These are phyloP conservation scores for Thraustochytrium striatum DNA, from an alignment of 352 stramenopile genomes.

Conservation along the genomic window DNA sequence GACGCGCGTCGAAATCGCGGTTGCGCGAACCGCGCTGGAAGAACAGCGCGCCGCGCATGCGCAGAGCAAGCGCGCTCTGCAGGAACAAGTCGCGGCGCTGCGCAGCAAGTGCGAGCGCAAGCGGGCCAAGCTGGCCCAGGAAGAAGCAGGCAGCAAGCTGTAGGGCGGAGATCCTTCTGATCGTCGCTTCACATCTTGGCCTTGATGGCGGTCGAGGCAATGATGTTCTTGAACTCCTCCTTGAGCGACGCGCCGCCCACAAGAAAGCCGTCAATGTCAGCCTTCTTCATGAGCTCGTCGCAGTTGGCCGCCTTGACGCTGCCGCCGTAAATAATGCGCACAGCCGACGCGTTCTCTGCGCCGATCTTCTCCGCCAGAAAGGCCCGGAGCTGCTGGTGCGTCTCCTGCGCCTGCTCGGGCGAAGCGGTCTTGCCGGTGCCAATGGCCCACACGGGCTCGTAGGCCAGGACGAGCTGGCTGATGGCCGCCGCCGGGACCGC, in stretches of 20 bases:
- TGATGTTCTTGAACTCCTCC: constrained; percentile 93
- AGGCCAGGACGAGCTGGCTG: constrained; percentile 90
- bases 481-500: constrained; percentile 65
- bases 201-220: constrained; percentile 61
- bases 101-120: constrained; percentile 6
- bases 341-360: constrained; percentile 78
- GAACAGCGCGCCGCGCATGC: background rate
- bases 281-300: constrained; percentile 82
- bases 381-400: constrained; percentile 87
- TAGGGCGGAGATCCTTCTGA: too few species aligned
- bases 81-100: background rate
- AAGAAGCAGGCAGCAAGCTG: too few species aligned
- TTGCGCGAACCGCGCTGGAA: background rate
- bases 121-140: background rate
- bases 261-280: constrained; percentile 96
- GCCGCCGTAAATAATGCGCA: constrained; percentile 95
- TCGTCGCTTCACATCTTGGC: constrained; percentile 51
- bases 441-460: constrained; percentile 96
- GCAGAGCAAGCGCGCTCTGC: background rate
- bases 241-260: constrained; percentile 96
- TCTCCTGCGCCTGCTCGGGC: constrained; percentile 95
- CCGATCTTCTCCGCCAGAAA: constrained; percentile 87
- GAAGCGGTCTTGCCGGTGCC: constrained; percentile 95
- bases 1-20: background rate
- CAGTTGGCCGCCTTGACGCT: constrained; percentile 87